Evolutionary conservation across 768 basidiomycete species (phyloP), one percentile per base, ranked within the genome.

Genomic region (Tephrocybe sp.): DNA sequence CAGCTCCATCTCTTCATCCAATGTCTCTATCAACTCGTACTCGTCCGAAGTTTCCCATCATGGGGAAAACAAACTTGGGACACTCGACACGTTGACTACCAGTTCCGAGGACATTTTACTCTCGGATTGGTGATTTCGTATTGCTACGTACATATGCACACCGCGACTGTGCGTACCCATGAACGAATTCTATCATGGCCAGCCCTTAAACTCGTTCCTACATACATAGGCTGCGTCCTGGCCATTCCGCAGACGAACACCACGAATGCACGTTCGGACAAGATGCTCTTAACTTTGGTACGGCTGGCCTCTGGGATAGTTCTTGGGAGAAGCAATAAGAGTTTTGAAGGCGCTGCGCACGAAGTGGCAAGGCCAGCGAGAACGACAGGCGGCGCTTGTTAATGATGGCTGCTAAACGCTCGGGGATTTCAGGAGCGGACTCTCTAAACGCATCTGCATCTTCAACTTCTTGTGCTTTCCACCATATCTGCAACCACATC

Each of bases 221-320:
- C n/a, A n/a, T n/a, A n/a, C n/a, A n/a, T n/a, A n/a, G n/a, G n/a
- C n/a, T n/a, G n/a, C n/a, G n/a, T n/a, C n/a, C n/a, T n/a, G n/a
- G n/a, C n/a, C n/a, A n/a, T 13, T 12, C 30, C 7, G 16, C 16
- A 44, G 43, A 44, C 43, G 43, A 44, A 26, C 43, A 44, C 15
- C 43, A 44, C 12, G 43, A 44, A n/a, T 44, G 32, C 26, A 30
- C 43, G 4, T 44, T 44, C 15, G 43, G 43, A 2, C 43, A 44
- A 22, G 19, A 9, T 16, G 25, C 16, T 12, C 28, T 44, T 18
- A 44, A 44, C 16, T 44, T 44, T n/a, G 43, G 43, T 19, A 44
- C 43, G 30, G 28, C 43, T 3, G 43, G 43, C 1, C 4, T 44
- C 9, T 44, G 43, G 43, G 43, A 44, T 26, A 11, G 25, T 13